Percentiles rank a stretch among this genome's conserved stretches.
Conservation (phyloP, 495 filamentous ascomycete genomes). For the Hypoxylon lenormandii region DNA sequence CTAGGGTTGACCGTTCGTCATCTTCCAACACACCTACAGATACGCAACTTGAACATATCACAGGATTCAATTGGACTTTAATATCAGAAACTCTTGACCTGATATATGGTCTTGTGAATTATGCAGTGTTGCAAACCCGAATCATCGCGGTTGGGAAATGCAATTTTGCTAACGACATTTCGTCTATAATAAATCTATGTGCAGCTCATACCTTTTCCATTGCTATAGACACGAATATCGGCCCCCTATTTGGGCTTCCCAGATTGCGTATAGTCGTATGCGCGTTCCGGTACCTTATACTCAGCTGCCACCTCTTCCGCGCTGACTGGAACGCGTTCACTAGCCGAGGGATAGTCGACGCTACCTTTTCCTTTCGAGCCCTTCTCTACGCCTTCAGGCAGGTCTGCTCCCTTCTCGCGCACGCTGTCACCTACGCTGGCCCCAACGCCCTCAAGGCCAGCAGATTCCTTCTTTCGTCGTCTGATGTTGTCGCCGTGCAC, state of each 20-base stretch:
- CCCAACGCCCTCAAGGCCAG: constrained; percentile 68
- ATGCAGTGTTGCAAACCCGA: neutral
- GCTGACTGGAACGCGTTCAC: constrained; percentile 54
- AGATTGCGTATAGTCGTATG: constrained; percentile 38
- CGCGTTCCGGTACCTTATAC: constrained; percentile 35
- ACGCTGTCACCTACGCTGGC: constrained; percentile 49
- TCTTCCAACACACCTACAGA: no score
- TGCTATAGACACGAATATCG: neutral
- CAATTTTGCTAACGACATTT: neutral
- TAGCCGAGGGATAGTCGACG: constrained; percentile 54
- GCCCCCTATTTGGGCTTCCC: constrained; percentile 16
- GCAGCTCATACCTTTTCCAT: neutral
- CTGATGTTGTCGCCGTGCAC: constrained; percentile 61
- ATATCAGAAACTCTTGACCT: neutral
- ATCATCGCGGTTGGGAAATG: neutral
- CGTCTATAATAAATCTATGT: neutral
- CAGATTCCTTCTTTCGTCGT: constrained; percentile 64
- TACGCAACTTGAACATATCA: no score
- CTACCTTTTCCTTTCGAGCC: constrained; percentile 55
- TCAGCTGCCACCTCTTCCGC: constrained; percentile 64
- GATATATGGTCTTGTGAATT: neutral
- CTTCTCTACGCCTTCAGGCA: constrained; percentile 52
- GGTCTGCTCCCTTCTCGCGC: constrained; percentile 57
- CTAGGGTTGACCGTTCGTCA: no score
- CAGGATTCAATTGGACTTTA: no score